Evolutionary conservation across 495 filamentous ascomycete genomes (phyloP).

Genomic region (Hypoxylon crocopeplum): DNA sequence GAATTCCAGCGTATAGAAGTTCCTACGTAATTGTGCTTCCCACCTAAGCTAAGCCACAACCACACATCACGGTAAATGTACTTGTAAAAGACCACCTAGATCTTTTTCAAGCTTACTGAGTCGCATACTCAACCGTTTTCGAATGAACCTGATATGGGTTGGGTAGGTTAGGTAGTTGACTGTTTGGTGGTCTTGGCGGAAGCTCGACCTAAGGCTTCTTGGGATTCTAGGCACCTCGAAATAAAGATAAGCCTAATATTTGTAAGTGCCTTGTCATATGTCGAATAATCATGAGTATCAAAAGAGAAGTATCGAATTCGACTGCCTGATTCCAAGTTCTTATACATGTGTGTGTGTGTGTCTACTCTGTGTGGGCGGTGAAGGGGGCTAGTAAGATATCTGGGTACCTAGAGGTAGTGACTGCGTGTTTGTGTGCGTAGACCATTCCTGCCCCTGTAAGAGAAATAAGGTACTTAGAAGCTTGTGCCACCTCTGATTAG

Average conservation of each 20-base stretch:
- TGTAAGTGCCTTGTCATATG: neutral
- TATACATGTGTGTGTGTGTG: neutral
- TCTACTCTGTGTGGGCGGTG: slow-evolving; percentile 25
- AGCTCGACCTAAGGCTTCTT: too few relatives aligned
- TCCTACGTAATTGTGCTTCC: slow-evolving; percentile 27
- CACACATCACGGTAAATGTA: slow-evolving; percentile 6
- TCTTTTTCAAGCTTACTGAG: too few relatives aligned
- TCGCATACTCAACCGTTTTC: too few relatives aligned
- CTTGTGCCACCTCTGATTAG: slow-evolving; percentile 8
- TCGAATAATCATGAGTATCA: neutral
- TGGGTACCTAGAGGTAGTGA: neutral
- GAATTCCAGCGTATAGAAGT: neutral
- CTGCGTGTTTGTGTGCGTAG: slow-evolving; percentile 29
- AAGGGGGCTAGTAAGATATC: neutral
- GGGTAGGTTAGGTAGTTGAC: neutral
- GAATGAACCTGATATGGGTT: neutral
- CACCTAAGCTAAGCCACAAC: slow-evolving; percentile 23
- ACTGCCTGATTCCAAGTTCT: slow-evolving; percentile 18
- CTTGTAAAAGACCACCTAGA: too few relatives aligned
- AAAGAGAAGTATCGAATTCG: slow-evolving; percentile 11
- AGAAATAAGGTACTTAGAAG: neutral
- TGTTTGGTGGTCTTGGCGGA: neutral
- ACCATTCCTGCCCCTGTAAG: slow-evolving; percentile 14
- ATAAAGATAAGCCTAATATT: slow-evolving; percentile 10
- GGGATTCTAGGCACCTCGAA: slow-evolving; percentile 22